These are phyloP conservation scores for Monilinia fructicola DNA, from an alignment of 2,329 filamentous ascomycete genomes.

Conservation along the genomic window DNA sequence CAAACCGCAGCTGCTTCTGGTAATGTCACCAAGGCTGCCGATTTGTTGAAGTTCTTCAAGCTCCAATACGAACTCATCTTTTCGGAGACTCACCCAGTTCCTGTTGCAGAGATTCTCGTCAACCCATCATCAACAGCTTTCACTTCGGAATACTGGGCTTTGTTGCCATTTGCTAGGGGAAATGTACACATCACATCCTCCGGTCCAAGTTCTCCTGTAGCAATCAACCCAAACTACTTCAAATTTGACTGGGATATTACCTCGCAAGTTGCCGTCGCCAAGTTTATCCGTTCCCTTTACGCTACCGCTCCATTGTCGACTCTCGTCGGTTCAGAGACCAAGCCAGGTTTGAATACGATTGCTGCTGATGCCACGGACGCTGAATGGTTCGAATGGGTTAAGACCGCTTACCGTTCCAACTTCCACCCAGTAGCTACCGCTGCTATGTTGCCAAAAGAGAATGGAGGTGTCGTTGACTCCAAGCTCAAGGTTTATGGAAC, in stretches of 20 bases:
- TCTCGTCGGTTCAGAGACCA: constrained; percentile 16
- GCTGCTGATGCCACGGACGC: constrained; percentile 22
- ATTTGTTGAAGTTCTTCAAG: constrained; percentile 17
- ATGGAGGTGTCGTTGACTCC: constrained; percentile 30
- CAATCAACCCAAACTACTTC: constrained; percentile 52
- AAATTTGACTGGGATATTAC: constrained; percentile 16
- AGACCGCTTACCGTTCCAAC: constrained; percentile 22
- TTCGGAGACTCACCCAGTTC: constrained; percentile 43
- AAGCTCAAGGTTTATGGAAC: constrained; percentile 30
- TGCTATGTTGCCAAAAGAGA: constrained; percentile 29
- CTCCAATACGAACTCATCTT: constrained; percentile 25
- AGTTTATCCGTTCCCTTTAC: constrained; percentile 6
- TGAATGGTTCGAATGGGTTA: constrained; percentile 21
- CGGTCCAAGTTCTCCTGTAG: constrained; percentile 42
- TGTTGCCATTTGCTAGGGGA: constrained; percentile 55
- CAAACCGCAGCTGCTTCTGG: constrained; percentile 42
- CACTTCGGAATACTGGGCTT: constrained; percentile 26
- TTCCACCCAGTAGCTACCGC: constrained; percentile 30
- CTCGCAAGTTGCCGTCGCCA: not conserved
- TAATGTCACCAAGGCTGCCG: constrained; percentile 40
- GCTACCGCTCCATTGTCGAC: not conserved
- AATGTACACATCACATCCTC: constrained; percentile 52
- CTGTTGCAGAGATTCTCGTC: constrained; percentile 55
- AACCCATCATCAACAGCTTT: constrained; percentile 40
- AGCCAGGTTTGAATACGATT: constrained; percentile 20